These are phyloP conservation scores for Clonostachys byssicola DNA, from an alignment of 2,329 filamentous ascomycete genomes.

Conservation along the genomic window DNA sequence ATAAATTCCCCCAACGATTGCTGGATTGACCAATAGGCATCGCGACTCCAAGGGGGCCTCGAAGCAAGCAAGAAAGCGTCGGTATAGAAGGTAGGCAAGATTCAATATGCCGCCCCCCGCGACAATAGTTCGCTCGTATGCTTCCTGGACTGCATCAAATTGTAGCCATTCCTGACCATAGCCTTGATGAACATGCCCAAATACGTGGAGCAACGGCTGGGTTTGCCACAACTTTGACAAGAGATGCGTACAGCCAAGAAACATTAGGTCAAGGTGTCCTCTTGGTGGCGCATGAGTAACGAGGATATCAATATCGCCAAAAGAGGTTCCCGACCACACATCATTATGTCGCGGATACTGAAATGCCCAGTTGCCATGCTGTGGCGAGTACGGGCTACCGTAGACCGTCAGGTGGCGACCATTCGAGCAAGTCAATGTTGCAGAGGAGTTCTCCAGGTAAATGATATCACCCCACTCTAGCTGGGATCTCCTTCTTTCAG, in stretches of 20 bases:
- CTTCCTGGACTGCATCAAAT: slow-evolving; percentile 15
- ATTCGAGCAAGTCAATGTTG: slow-evolving; percentile 11
- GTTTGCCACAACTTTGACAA: slow-evolving; percentile 46
- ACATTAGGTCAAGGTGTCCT: slow-evolving; percentile 25
- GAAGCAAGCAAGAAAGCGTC: too few species aligned
- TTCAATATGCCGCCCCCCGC: slow-evolving; percentile 1
- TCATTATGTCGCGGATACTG: slow-evolving; percentile 27
- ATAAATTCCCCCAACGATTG: too few species aligned
- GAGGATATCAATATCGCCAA: slow-evolving; percentile 20
- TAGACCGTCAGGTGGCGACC: slow-evolving; percentile 19
- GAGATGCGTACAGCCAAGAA: slow-evolving; percentile 20
- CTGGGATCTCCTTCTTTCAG: neutral
- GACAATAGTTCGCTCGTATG: slow-evolving; percentile 1
- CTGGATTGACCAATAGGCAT: too few species aligned
- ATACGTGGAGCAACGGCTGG: slow-evolving; percentile 56
- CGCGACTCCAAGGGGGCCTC: too few species aligned
- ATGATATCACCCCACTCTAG: slow-evolving; percentile 15
- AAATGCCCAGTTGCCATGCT: slow-evolving; percentile 32
- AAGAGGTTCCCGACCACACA: slow-evolving; percentile 14
- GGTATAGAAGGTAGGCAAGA: neutral
- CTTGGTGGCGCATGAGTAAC: slow-evolving; percentile 31
- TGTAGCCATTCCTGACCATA: slow-evolving; percentile 20
- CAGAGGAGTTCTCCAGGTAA: slow-evolving; percentile 13
- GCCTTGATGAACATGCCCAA: slow-evolving; percentile 64
- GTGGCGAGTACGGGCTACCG: slow-evolving; percentile 22